Conservation (phyloP, 805 yeast species). For the Yarrowia phangngaensis region DNA sequence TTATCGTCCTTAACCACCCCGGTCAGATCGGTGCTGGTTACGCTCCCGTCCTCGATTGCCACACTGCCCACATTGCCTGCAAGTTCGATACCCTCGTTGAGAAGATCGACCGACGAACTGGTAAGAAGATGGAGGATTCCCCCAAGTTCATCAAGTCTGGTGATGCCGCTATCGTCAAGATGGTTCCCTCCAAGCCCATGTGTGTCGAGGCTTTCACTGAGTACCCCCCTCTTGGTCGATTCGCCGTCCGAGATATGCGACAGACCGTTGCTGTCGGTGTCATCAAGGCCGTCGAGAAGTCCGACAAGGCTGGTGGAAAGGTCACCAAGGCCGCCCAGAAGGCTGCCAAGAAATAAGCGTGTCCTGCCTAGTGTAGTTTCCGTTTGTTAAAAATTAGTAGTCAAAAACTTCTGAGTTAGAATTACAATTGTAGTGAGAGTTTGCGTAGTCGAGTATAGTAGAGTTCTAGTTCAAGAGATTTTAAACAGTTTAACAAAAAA, state of each 20-base stretch:
- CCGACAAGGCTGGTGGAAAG: slow-evolving; percentile 79
- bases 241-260: slow-evolving; percentile 99
- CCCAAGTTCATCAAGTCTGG: slow-evolving; percentile 96
- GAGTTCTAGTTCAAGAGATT: too few relatives aligned
- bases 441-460: too few relatives aligned
- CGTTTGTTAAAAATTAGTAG: slow-evolving; percentile 24
- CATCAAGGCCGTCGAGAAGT: slow-evolving; percentile 89
- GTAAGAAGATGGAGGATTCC: slow-evolving; percentile 81
- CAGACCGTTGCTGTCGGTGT: slow-evolving; percentile 99
- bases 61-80: slow-evolving; percentile 92
- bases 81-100: slow-evolving; percentile 72
- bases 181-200: slow-evolving; percentile 86
- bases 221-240: slow-evolving; percentile 96
- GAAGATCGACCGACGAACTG: slow-evolving; percentile 90
- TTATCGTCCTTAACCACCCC: slow-evolving; percentile 84
- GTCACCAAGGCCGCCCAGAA: slow-evolving; percentile 93
- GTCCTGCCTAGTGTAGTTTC: neutral
- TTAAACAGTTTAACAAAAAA: too few relatives aligned
- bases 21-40: slow-evolving; percentile 89
- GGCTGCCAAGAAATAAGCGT: slow-evolving; percentile 67
- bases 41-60: slow-evolving; percentile 88
- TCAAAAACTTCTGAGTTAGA: slow-evolving; percentile 24
- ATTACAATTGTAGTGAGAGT: neutral
- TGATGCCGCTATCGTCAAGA: slow-evolving; percentile 90
- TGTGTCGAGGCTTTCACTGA: slow-evolving; percentile 93